Evolutionary conservation across 2,329 filamentous ascomycete genomes (phyloP).

Genomic region (Aspergillus sp.): DNA sequence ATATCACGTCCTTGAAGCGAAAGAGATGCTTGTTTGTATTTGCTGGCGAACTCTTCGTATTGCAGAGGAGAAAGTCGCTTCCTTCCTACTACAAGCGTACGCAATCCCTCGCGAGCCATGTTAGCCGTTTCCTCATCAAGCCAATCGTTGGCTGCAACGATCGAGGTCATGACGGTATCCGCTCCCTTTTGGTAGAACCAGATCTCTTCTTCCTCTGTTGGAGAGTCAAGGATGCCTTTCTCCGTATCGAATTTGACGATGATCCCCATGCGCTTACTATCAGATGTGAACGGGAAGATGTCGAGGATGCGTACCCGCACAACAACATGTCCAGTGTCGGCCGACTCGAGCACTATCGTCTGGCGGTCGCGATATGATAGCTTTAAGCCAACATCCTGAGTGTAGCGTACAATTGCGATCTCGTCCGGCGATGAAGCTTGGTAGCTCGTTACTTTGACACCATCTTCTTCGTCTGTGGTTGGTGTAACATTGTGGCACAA

Average conservation of each 20-base stretch:
- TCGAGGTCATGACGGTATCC: slow-evolving; percentile 95
- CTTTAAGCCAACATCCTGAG: slow-evolving; percentile 84
- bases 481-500: slow-evolving; percentile 98
- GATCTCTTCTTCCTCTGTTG: slow-evolving; percentile 69
- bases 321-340: slow-evolving; percentile 69
- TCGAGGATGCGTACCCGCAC: slow-evolving; percentile 88
- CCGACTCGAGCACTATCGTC: slow-evolving; percentile 77
- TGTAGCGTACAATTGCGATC: slow-evolving; percentile 96
- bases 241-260: slow-evolving; percentile 79
- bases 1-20: slow-evolving; percentile 76
- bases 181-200: slow-evolving; percentile 99
- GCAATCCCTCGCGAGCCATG: slow-evolving; percentile 94
- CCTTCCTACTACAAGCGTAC: slow-evolving; percentile 92
- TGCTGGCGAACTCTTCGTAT: slow-evolving; percentile 75
- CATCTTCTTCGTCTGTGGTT: slow-evolving; percentile 79
- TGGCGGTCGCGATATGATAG: slow-evolving; percentile 83
- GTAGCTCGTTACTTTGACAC: slow-evolving; percentile 75
- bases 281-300: slow-evolving; percentile 95
- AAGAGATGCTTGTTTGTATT: slow-evolving; percentile 77
- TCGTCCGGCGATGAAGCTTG: slow-evolving; percentile 97
- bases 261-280: slow-evolving; percentile 97
- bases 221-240: slow-evolving; percentile 49
- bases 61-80: slow-evolving; percentile 77
- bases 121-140: slow-evolving; percentile 98
- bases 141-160: slow-evolving; percentile 96